These are phyloP conservation scores for Ettlia oleoabundans DNA, from an alignment of 139 green algal species.

Conservation along the genomic window DNA sequence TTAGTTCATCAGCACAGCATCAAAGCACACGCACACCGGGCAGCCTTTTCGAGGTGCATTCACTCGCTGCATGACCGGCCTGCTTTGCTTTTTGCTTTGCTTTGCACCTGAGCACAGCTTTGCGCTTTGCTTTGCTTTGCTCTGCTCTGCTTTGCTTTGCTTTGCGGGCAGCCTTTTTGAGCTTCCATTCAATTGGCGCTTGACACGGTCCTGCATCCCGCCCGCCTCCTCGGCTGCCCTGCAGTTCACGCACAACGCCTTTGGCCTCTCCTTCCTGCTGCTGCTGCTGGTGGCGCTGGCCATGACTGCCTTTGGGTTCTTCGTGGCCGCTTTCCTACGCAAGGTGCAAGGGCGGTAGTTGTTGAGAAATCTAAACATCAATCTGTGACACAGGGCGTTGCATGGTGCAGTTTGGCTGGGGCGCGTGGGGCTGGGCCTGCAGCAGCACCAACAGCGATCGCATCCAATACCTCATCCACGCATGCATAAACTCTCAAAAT, in stretches of 20 bases:
- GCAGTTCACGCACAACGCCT: constrained; percentile 68
- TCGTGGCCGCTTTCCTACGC: constrained; percentile 61
- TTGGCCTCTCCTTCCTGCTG: constrained; percentile 62
- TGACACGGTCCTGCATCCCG: not conserved
- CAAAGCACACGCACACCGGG: not conserved
- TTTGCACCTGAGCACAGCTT: no score
- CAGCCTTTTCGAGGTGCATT: no score
- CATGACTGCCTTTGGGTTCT: constrained; percentile 66
- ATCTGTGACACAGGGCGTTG: not conserved
- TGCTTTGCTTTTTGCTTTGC: no score
- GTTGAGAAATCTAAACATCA: not conserved
- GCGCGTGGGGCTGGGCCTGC: no score
- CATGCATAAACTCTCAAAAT: no score
- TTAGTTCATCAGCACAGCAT: not conserved
- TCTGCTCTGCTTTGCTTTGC: no score
- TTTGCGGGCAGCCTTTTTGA: no score
- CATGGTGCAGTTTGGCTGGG: no score
- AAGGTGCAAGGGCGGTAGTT: not conserved
- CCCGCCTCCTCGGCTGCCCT: not conserved
- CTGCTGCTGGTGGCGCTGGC: constrained; percentile 66
- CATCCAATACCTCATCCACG: no score
- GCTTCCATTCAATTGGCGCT: not conserved
- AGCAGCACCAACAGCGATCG: no score
- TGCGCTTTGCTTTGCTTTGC: no score
- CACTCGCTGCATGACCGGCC: no score